Conservation (phyloP, 139 green algal species). For the Chlamydomonas sp. region DNA sequence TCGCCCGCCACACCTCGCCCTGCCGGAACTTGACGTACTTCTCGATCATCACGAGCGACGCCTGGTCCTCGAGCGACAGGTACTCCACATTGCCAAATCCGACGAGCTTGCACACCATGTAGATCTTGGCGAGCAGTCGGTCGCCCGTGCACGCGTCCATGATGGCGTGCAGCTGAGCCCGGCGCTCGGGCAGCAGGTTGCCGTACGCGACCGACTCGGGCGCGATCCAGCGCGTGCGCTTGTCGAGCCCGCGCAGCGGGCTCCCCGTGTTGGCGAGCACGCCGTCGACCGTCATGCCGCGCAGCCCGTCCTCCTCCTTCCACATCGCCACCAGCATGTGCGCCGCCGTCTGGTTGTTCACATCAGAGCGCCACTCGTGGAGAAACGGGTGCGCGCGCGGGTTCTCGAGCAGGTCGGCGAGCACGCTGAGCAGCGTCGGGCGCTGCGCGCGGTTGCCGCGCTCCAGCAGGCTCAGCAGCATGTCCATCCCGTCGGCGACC, state of each 20-base stretch:
- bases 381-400: slow-evolving; percentile 38
- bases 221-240: slow-evolving; percentile 25
- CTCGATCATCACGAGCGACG: slow-evolving; percentile 29
- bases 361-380: slow-evolving; percentile 36
- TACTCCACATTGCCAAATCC: slow-evolving; percentile 30
- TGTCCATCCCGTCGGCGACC: slow-evolving; percentile 36
- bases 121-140: slow-evolving; percentile 34
- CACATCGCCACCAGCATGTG: slow-evolving; percentile 43
- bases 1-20: slow-evolving; percentile 40
- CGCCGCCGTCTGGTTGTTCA: slow-evolving; percentile 26
- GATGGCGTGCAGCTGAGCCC: slow-evolving; percentile 4
- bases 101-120: slow-evolving; percentile 30
- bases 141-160: slow-evolving; percentile 16
- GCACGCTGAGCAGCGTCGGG: slow-evolving; percentile 28
- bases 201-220: slow-evolving; percentile 24
- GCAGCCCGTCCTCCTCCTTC: slow-evolving; percentile 35
- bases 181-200: slow-evolving; percentile 4
- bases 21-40: slow-evolving; percentile 50
- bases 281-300: slow-evolving; percentile 29
- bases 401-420: slow-evolving; percentile 47
- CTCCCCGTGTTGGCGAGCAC: slow-evolving; percentile 31
- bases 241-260: slow-evolving; percentile 33
- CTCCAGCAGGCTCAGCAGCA: slow-evolving; percentile 17
- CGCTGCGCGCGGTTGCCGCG: slow-evolving; percentile 16
- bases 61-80: slow-evolving; percentile 28